Evolutionary conservation across 495 filamentous ascomycete species (phyloP).

Genomic region (Neurospora hispaniola): DNA sequence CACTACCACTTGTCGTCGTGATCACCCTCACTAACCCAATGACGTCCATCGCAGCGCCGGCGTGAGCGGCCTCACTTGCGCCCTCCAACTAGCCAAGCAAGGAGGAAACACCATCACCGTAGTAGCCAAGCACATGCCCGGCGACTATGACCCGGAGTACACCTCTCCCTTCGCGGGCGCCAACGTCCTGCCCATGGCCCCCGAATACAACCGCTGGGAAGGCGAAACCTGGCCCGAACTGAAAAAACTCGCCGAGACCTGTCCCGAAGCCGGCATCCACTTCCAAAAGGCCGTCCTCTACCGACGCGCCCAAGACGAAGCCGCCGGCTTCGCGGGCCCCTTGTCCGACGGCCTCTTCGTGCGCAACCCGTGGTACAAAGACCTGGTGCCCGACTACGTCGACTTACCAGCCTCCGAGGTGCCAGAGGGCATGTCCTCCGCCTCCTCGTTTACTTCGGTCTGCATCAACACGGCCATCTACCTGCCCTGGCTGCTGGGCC

Average conservation of each 20-base stretch:
- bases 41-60: constrained; percentile 53
- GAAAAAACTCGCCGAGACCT: constrained; percentile 53
- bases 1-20: neutral
- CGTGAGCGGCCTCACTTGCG: constrained; percentile 85
- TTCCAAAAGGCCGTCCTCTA: constrained; percentile 49
- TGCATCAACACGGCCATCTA: constrained; percentile 89
- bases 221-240: constrained; percentile 57
- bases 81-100: constrained; percentile 67
- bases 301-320: constrained; percentile 30
- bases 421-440: constrained; percentile 52
- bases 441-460: constrained; percentile 64
- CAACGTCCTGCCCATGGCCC: constrained; percentile 62
- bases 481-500: constrained; percentile 69
- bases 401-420: constrained; percentile 46
- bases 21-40: neutral
- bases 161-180: constrained; percentile 92
- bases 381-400: constrained; percentile 61
- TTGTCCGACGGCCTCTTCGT: constrained; percentile 50
- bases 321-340: constrained; percentile 8
- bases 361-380: constrained; percentile 72
- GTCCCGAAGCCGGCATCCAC: constrained; percentile 86
- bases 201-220: constrained; percentile 46
- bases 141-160: constrained; percentile 96
- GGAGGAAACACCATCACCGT: constrained; percentile 59
- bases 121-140: constrained; percentile 93